Percentiles rank a stretch among this genome's conserved stretches.
phyloP scores from a whole-genome alignment of 2,329 filamentous ascomycete species.

The Neofusicoccum sp. region DNA sequence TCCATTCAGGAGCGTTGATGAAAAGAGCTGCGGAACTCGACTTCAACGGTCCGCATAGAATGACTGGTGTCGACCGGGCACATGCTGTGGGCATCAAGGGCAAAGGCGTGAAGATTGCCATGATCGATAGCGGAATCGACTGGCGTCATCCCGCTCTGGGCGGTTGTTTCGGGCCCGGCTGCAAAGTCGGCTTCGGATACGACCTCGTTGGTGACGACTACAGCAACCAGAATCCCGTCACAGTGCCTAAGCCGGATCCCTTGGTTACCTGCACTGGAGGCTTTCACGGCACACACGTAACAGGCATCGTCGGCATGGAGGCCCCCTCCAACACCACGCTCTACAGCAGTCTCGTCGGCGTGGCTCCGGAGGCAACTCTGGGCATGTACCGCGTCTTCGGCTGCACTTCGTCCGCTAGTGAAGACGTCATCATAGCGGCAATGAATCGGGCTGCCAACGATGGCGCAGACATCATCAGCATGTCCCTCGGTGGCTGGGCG shows the following conservation, averaged over 20 bases:
- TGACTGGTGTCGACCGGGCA: constrained; percentile 37
- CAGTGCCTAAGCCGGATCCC: constrained; percentile 49
- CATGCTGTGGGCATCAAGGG: constrained; percentile 46
- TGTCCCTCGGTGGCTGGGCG: constrained; percentile 29
- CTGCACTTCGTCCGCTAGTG: constrained; percentile 48
- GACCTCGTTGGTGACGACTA: constrained; percentile 58
- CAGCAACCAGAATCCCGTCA: constrained; percentile 36
- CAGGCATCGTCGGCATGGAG: not conserved
- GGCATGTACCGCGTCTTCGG: constrained; percentile 61
- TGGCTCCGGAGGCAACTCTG: constrained; percentile 50
- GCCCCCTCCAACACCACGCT: not conserved
- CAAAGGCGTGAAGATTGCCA: constrained; percentile 44
- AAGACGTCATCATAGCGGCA: constrained; percentile 59
- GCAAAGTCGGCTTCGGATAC: constrained; percentile 57
- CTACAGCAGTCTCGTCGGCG: constrained; percentile 23
- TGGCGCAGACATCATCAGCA: constrained; percentile 37
- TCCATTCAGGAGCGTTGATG: not conserved
- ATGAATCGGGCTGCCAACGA: constrained; percentile 61
- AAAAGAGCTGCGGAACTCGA: not conserved
- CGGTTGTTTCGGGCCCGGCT: constrained; percentile 62
- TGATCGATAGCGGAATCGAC: constrained; percentile 52
- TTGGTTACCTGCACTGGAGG: constrained; percentile 49
- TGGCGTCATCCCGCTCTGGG: constrained; percentile 64
- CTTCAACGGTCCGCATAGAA: constrained; percentile 26
- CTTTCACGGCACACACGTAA: constrained; percentile 45